Evolutionary conservation across 2,329 filamentous ascomycete genomes (phyloP).

Genomic region (Botrytis elliptica): DNA sequence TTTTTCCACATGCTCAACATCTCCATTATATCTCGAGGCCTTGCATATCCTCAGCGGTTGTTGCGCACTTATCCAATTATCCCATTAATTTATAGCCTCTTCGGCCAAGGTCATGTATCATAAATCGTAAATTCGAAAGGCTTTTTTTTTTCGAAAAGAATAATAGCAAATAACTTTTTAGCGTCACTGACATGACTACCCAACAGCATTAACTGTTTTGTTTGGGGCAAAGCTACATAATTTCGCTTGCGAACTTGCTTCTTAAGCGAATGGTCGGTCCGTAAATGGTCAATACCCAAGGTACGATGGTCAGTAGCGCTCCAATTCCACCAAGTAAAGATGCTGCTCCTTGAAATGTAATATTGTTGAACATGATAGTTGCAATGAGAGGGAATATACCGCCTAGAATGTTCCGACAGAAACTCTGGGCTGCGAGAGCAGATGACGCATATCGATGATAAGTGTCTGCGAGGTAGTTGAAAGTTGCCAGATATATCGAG

Average conservation of each 20-base stretch:
- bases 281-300: constrained; percentile 80
- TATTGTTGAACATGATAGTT: constrained; percentile 65
- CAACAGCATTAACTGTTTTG: background rate
- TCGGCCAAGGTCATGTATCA: background rate
- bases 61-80: background rate
- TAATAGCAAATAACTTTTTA: background rate
- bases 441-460: constrained; percentile 85
- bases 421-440: constrained; percentile 81
- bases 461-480: constrained; percentile 89
- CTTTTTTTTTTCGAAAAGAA: background rate
- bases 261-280: constrained; percentile 72
- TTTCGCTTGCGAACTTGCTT: constrained; percentile 66
- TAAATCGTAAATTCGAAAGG: background rate
- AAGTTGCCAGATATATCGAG: constrained; percentile 80
- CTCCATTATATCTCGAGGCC: no score
- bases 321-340: constrained; percentile 73
- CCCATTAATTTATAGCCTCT: background rate
- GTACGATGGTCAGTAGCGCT: constrained; percentile 68
- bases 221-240: constrained; percentile 23
- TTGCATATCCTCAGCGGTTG: background rate
- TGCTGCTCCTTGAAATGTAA: constrained; percentile 70
- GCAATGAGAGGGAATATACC: constrained; percentile 80
- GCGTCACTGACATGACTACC: no score
- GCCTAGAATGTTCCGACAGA: constrained; percentile 79
- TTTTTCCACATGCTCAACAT: background rate